phyloP scores from a whole-genome alignment of 2,329 filamentous ascomycete genomes.

The Paramyrothecium roridum region DNA sequence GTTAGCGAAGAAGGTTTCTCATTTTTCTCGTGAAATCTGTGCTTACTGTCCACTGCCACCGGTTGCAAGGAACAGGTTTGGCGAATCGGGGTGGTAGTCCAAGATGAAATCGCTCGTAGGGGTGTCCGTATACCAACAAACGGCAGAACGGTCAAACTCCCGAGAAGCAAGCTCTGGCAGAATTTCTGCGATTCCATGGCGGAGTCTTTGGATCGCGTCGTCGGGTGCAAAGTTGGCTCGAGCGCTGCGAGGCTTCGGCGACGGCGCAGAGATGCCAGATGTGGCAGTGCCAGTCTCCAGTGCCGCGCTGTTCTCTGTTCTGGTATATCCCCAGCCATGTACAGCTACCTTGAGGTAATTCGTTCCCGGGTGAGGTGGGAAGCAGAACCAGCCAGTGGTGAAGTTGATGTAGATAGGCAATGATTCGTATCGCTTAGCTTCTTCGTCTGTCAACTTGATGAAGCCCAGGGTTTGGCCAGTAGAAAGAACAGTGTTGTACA shows the following conservation, averaged over 20 bases:
- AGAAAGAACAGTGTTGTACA: constrained; percentile 11
- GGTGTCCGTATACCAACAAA: constrained; percentile 17
- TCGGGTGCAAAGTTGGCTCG: constrained; percentile 10
- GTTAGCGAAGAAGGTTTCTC: background rate
- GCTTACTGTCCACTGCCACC: constrained; percentile 16
- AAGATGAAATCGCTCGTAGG: constrained; percentile 16
- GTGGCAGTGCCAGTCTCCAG: constrained; percentile 3
- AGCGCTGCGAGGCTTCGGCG: constrained; percentile 2
- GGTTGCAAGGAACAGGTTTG: constrained; percentile 12
- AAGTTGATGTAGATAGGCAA: constrained; percentile 16
- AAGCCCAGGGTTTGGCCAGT: constrained; percentile 13
- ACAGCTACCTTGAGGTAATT: constrained; percentile 14
- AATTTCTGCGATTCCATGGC: constrained; percentile 9
- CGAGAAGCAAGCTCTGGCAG: constrained; percentile 13
- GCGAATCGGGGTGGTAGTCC: constrained; percentile 15
- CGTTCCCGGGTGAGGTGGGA: constrained; percentile 13
- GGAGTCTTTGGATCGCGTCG: constrained; percentile 10
- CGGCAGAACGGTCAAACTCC: constrained; percentile 3
- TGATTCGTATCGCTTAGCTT: constrained; percentile 9
- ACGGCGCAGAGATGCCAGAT: constrained; percentile 6
- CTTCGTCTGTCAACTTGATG: constrained; percentile 9
- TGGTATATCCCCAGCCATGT: constrained; percentile 15
- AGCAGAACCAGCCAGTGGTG: constrained; percentile 16
- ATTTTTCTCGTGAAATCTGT: background rate
- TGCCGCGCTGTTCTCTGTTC: background rate